These are phyloP conservation scores for Xylaria sp. DNA, from an alignment of 2,329 filamentous ascomycete species.

Conservation along the genomic window DNA sequence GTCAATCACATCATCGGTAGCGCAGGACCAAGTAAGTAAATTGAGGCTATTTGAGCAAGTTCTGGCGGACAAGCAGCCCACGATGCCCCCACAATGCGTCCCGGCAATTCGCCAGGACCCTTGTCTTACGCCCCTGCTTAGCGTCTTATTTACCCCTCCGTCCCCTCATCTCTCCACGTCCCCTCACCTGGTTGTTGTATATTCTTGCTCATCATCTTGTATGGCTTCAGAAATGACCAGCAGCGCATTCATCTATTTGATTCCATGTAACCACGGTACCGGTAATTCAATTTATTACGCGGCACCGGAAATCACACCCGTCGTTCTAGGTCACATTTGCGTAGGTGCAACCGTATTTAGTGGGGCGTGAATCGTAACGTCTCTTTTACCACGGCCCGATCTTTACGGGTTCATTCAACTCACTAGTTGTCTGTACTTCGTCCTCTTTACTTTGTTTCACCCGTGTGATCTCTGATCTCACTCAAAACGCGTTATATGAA, in stretches of 20 bases:
- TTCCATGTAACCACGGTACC: neutral
- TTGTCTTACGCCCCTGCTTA: constrained; percentile 6
- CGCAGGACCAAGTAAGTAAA: too few relatives aligned
- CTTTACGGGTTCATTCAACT: neutral
- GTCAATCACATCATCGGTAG: neutral
- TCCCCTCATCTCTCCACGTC: constrained; percentile 9
- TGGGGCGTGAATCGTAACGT: neutral
- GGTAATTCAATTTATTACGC: neutral
- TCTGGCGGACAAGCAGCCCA: constrained; percentile 40
- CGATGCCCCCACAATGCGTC: too few relatives aligned
- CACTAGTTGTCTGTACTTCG: neutral
- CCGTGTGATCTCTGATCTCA: neutral
- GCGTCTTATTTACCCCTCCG: constrained; percentile 9
- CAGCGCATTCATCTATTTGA: constrained; percentile 8
- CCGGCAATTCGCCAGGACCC: constrained; percentile 17
- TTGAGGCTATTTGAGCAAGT: constrained; percentile 63
- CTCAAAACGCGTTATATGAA: neutral
- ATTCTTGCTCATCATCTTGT: constrained; percentile 27
- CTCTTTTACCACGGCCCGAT: neutral
- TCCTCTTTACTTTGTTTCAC: constrained; percentile 12
- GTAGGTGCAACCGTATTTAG: neutral
- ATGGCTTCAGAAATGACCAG: neutral
- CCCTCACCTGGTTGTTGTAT: constrained; percentile 1
- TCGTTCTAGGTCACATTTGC: neutral
- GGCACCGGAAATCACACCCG: neutral